Conservation (phyloP, 2,329 filamentous ascomycete species). For the Colletotrichum phormii region DNA sequence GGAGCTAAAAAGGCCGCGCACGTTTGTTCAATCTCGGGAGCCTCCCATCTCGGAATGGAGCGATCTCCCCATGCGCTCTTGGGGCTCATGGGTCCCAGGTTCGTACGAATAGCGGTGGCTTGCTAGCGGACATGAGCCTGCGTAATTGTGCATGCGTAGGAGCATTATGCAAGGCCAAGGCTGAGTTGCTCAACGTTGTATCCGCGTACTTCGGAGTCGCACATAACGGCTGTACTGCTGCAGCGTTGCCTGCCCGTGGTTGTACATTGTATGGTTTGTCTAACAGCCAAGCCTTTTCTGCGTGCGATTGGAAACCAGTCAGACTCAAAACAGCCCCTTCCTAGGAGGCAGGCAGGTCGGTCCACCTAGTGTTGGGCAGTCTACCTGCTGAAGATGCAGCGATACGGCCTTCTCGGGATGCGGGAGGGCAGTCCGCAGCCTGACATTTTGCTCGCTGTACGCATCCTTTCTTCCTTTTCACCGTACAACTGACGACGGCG, state of each 20-base stretch:
- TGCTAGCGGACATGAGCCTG: not conserved
- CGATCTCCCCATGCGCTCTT: slow-evolving; percentile 14
- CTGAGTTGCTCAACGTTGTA: not conserved
- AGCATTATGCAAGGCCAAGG: not conserved
- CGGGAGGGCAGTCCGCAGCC: slow-evolving; percentile 13
- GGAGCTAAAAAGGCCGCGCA: slow-evolving; percentile 13
- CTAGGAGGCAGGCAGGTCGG: not conserved
- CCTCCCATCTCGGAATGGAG: slow-evolving; percentile 33
- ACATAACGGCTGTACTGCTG: not conserved
- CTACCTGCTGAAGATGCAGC: not conserved
- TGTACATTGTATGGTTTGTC: not conserved
- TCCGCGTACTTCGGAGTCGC: not conserved
- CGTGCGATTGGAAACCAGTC: slow-evolving; percentile 16
- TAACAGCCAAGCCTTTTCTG: slow-evolving; percentile 16
- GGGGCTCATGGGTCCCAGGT: not conserved
- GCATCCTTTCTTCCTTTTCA: not conserved
- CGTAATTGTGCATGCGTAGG: not conserved
- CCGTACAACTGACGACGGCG: slow-evolving; percentile 14
- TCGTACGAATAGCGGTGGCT: not conserved
- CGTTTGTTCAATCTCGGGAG: slow-evolving; percentile 30
- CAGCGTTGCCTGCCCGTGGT: not conserved
- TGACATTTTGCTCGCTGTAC: no score
- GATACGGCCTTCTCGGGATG: slow-evolving; percentile 21
- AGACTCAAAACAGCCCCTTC: slow-evolving; percentile 19
- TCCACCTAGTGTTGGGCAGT: not conserved